Evolutionary conservation across 2,329 filamentous ascomycete species (phyloP).

Genomic region (Microdochium bolleyi): DNA sequence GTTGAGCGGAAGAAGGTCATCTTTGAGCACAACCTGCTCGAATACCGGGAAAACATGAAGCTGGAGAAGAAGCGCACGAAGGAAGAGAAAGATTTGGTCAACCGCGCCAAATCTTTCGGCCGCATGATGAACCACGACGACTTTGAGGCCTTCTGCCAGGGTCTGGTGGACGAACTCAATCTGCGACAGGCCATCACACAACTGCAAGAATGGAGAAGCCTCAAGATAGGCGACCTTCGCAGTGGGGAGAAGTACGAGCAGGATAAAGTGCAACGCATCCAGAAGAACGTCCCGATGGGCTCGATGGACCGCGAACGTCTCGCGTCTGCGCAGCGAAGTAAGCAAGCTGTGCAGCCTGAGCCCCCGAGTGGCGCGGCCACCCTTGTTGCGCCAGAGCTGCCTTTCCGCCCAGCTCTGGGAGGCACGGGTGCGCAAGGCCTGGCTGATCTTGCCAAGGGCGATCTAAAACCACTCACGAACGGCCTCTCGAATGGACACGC

Average conservation of each 20-base stretch:
- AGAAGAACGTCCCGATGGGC: conserved; percentile 63
- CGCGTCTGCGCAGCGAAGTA: conserved; percentile 61
- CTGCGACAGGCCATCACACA: conserved; percentile 82
- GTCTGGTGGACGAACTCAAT: conserved; percentile 84
- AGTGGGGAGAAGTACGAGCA: conserved; percentile 87
- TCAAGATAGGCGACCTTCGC: conserved; percentile 76
- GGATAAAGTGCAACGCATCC: conserved; percentile 72
- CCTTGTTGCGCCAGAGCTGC: conserved; percentile 71
- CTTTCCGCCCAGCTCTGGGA: conserved; percentile 41
- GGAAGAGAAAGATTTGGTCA: conserved; percentile 83
- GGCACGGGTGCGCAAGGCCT: conserved; percentile 15
- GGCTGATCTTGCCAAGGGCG: conserved; percentile 33
- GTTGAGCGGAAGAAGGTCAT: conserved; percentile 95
- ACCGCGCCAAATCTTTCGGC: conserved; percentile 92
- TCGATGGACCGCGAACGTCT: conserved; percentile 77
- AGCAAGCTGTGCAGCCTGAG: conserved; percentile 59
- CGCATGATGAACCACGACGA: conserved; percentile 94
- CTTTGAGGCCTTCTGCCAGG: conserved; percentile 78
- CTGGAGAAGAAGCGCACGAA: conserved; percentile 93
- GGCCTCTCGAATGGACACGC: conserved; percentile 23
- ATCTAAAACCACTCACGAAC: conserved; percentile 45
- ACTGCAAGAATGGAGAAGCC: conserved; percentile 85
- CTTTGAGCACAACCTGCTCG: conserved; percentile 88
- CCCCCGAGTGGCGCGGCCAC: conserved; percentile 67
- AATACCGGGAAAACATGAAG: conserved; percentile 86